These are phyloP conservation scores for Eremothecium sinecaudum DNA, from an alignment of 1,139 yeast genomes.

Conservation along the genomic window DNA sequence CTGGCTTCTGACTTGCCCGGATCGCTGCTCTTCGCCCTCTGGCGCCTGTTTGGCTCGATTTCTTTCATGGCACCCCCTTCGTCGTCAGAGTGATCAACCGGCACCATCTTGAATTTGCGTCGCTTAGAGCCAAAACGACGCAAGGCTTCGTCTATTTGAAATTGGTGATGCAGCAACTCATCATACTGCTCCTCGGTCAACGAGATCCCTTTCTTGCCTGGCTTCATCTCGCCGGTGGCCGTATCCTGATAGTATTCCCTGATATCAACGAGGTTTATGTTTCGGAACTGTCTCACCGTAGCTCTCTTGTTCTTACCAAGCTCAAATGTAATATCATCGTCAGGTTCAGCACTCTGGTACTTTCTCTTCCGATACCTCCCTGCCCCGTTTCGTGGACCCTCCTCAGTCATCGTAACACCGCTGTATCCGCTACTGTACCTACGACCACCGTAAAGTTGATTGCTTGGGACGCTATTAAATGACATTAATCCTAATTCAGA, in stretches of 20 bases:
- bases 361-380: conserved; percentile 4
- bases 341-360: conserved; percentile 1
- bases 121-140: conserved; percentile 36
- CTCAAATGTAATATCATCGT: conserved; percentile 29
- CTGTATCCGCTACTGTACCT: conserved; percentile 1
- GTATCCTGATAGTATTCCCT: conserved; percentile 69
- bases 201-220: conserved; percentile 82
- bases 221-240: conserved; percentile 49
- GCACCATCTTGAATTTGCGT: conserved; percentile 25
- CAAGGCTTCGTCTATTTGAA: conserved; percentile 54
- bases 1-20: conserved; percentile 7
- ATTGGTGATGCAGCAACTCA: conserved; percentile 42
- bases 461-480: conserved; percentile 4
- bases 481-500: too few relatives aligned
- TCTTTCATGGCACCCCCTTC: conserved; percentile 14
- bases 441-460: conserved; percentile 4
- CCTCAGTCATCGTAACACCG: neutral
- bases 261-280: conserved; percentile 59
- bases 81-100: conserved; percentile 20
- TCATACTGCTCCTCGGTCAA: conserved; percentile 64
- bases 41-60: conserved; percentile 1
- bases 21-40: conserved; percentile 7
- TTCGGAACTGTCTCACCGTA: conserved; percentile 61
- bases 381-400: neutral
- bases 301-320: conserved; percentile 62